phyloP scores from a whole-genome alignment of 2,329 filamentous ascomycete species.

The Trichoderma citrinoviride region DNA sequence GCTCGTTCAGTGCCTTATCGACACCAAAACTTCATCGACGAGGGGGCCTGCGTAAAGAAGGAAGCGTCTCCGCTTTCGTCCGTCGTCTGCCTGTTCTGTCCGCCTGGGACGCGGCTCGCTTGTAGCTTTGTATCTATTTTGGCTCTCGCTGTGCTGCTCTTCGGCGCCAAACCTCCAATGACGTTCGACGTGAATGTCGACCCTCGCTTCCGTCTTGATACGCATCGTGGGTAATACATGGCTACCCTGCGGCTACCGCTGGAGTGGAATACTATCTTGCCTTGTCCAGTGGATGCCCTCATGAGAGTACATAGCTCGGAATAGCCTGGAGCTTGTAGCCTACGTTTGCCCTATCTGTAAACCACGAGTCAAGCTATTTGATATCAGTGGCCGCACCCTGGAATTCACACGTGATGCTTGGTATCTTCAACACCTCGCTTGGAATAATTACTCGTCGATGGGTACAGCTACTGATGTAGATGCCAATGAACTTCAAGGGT shows the following conservation, averaged over 20 bases:
- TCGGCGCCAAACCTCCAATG: not conserved
- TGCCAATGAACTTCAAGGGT: not conserved
- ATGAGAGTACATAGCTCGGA: too few species aligned
- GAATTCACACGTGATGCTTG: not conserved
- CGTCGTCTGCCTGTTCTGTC: not conserved
- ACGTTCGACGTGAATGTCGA: not conserved
- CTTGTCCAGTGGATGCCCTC: too few species aligned
- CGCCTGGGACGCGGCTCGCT: not conserved
- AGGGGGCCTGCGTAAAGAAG: not conserved
- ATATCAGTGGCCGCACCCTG: not conserved
- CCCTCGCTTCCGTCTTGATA: constrained; percentile 1
- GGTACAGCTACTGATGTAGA: too few species aligned
- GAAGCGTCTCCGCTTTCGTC: constrained; percentile 6
- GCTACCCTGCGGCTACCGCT: not conserved
- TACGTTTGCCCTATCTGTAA: not conserved
- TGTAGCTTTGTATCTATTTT: not conserved
- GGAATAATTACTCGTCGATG: not conserved
- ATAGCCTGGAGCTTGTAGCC: not conserved
- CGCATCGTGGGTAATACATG: not conserved
- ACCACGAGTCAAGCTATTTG: too few species aligned
- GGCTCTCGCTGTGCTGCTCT: not conserved
- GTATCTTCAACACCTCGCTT: not conserved
- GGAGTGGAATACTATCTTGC: not conserved
- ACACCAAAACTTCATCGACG: too few species aligned
- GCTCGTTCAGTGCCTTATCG: too few species aligned